phyloP scores from a whole-genome alignment of 768 basidiomycete species.

The Kondoa subrosea region DNA sequence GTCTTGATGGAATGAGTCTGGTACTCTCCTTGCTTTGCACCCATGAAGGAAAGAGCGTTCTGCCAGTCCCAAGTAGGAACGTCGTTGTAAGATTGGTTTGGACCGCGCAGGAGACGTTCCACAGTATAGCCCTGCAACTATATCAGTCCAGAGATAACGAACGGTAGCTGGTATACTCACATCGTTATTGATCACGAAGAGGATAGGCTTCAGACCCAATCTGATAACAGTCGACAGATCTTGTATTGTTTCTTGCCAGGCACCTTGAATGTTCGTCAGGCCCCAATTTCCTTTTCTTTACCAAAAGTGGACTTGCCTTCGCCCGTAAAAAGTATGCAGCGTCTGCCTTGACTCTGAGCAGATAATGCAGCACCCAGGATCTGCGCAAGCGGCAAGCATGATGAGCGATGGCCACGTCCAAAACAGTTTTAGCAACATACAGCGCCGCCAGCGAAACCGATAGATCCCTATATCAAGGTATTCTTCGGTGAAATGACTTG shows the following conservation, averaged over 20 bases:
- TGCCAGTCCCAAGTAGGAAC: conserved; percentile 52
- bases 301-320: conserved; percentile 18
- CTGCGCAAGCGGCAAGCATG: background rate
- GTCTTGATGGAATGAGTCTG: conserved; percentile 33
- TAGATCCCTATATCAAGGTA: conserved; percentile 57
- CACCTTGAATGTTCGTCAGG: conserved; percentile 49
- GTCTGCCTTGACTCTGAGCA: conserved; percentile 45
- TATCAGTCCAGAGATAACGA: background rate
- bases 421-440: background rate
- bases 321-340: conserved; percentile 44
- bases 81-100: conserved; percentile 34
- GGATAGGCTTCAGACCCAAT: conserved; percentile 46
- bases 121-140: conserved; percentile 54
- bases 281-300: background rate
- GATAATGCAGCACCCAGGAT: conserved; percentile 43
- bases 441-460: conserved; percentile 79
- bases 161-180: background rate
- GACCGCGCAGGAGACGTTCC: conserved; percentile 46
- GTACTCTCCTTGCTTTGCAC: conserved; percentile 29
- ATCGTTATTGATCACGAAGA: conserved; percentile 34
- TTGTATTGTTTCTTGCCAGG: conserved; percentile 33
- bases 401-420: no score
- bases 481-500: no score
- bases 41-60: conserved; percentile 32
- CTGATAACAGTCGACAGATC: conserved; percentile 55